Evolutionary conservation across 768 basidiomycete genomes (phyloP), one percentile per base, ranked within the genome.

Genomic region (Pleurotus tuoliensis): DNA sequence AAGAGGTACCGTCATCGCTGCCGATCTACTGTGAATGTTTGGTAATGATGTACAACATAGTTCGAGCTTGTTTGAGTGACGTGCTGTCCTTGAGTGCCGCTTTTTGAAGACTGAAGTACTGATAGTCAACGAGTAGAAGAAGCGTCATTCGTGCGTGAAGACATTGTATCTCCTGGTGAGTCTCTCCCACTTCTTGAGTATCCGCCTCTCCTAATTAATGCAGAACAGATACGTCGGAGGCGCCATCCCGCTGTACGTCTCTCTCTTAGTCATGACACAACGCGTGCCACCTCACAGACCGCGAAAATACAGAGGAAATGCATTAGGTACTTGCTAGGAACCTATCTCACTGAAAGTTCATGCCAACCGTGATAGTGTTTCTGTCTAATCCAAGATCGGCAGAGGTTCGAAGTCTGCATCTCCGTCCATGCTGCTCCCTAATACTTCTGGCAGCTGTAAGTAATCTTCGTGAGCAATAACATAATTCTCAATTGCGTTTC

Each of bases 211-310:
- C n/a, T 11, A 24, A 27, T 5, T 13, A n/a, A 2, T 4, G 8
- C 37, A 55, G 54, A 55, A 47, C 46, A 45, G 44, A 46, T 46
- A 55, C n/a, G 18, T 55, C 16, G 54, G 54, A 13, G 54, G 30
- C 18, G 25, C 34, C 5, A 13, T 55, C 15, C 43, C 54, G 3
- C 25, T 47, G 44, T 55, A 25, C 4, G 54, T 55, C 5, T n/a
- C 9, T 16, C 4, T 9, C 27, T 16, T 20, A 3, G 20, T 8
- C 11, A 45, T 18, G 5, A 16, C n/a, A 11, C 16, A 4, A 9
- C 22, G 18, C n/a, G 13, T 22, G 5, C 8, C 16, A 12, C 18
- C n/a, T 39, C 22, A 39, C 11, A 22, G 25, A 8, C 12, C 6
- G 6, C 40, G 13, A 16, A 18, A 16, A 16, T 5, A 24, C n/a